phyloP scores from a whole-genome alignment of 1,284 basidiomycete species.

The Uromyces viciae-fabae region DNA sequence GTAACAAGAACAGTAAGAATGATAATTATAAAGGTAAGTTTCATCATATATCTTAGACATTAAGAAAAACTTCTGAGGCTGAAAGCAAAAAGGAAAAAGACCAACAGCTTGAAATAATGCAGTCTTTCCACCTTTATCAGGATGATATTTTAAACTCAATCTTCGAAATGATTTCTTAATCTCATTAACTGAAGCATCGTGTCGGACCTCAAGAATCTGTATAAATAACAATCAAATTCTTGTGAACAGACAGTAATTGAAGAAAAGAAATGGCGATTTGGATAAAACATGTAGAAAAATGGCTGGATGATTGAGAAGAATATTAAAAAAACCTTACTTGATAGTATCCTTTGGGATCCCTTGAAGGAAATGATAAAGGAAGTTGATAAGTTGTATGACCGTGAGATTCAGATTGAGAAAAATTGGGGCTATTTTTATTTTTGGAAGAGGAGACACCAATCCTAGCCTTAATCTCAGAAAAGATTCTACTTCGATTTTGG shows the following conservation, averaged over 20 bases:
- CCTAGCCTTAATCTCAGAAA: constrained; percentile 9
- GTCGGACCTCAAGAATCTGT: constrained; percentile 75
- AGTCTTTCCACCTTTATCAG: constrained; percentile 25
- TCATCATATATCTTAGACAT: too few relatives aligned
- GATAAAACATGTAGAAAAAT: not conserved
- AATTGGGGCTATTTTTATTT: too few relatives aligned
- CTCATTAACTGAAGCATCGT: constrained; percentile 76
- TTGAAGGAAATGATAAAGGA: too few relatives aligned
- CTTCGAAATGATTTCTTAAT: constrained; percentile 97
- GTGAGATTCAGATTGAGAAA: too few relatives aligned
- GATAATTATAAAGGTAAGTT: too few relatives aligned
- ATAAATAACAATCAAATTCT: not conserved
- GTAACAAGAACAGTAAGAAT: too few relatives aligned
- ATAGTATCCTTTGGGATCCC: constrained; percentile 24
- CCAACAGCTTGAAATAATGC: constrained; percentile 12
- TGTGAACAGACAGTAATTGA: not conserved
- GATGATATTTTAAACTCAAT: constrained; percentile 57
- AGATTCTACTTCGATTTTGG: too few relatives aligned
- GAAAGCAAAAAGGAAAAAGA: not conserved
- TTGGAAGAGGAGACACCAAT: too few relatives aligned
- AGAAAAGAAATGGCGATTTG: not conserved
- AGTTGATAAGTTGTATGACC: too few relatives aligned
- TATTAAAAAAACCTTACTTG: not conserved
- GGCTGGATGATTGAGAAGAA: not conserved
- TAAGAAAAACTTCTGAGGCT: too few relatives aligned